Evolutionary conservation across 345 rosid species (phyloP), one percentile per base, ranked within the genome.

Genomic region (Schrenkiella parvula): DNA sequence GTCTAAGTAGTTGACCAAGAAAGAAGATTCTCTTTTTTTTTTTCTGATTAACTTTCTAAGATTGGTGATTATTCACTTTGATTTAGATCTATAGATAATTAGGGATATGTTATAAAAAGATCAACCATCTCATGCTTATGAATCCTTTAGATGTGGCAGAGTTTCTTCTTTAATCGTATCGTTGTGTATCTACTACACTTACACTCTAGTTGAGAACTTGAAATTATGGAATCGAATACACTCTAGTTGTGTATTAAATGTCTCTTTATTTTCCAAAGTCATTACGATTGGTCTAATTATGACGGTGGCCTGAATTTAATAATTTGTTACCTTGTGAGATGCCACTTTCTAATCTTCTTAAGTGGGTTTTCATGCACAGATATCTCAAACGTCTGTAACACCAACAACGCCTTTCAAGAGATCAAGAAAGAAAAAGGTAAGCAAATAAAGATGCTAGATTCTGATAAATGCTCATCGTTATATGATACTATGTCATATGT

Each of bases 341-440:
- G 42, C 48, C n/a, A 47, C 3, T 2, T 6, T 57, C 68, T 74
- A 21, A 10, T 6, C 1, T n/a, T 41, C 22, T 26, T 46, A 26
- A n/a, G 37, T 76, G 53, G 53, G 17, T 43, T 53, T 50, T 70
- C 44, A 39, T 71, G 62, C 78, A n/a, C n/a, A 87, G 86, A 74
- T 82, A 48, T 66, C 64, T 56, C 74, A 73, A 38, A 64, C 71
- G 2, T 65, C 73, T 31, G 82, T 73, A 18, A 76, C 79, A 43
- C 61, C 79, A 43, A 72, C 82, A 25, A 70, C 75, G 19, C 43
- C 84, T 14, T 29, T 72, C 64, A 89, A 82, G 81, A 82, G 87
- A 80, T 81, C 90, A 57, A 83, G 89, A 77, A 87, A 80, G 90
- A 89, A 82, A 63, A 88, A 88, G 90, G 93, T 86, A 73, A 39